Conservation (phyloP, 768 basidiomycete genomes). For the Grammothele lineata region DNA sequence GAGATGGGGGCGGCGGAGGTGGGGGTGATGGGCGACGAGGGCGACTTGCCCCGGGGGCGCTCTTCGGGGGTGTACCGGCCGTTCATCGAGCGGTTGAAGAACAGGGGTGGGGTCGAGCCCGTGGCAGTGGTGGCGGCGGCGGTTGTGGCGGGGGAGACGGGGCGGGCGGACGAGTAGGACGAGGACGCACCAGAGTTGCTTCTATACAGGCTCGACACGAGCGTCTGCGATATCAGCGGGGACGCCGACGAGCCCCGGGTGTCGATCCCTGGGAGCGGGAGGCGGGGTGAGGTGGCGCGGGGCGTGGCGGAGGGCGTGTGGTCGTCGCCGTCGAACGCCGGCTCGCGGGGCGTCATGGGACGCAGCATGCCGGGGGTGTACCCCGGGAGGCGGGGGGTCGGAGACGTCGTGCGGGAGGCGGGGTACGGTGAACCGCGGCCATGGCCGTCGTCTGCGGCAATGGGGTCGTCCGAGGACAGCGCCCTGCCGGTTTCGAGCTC, state of each 20-base stretch:
- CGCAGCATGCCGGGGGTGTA: slow-evolving; percentile 90
- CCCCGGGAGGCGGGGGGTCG: slow-evolving; percentile 60
- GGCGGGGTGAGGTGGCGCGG: slow-evolving; percentile 66
- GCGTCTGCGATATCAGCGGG: slow-evolving; percentile 32
- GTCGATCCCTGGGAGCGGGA: slow-evolving; percentile 30
- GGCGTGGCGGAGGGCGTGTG: slow-evolving; percentile 70
- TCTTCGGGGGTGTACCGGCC: slow-evolving; percentile 65
- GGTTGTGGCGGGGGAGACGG: slow-evolving; percentile 44
- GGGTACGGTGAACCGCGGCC: slow-evolving; percentile 50
- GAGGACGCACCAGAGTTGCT: slow-evolving; percentile 56
- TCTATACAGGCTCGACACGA: slow-evolving; percentile 38
- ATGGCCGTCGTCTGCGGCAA: slow-evolving; percentile 44
- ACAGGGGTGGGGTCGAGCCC: slow-evolving; percentile 38
- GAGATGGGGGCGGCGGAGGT: slow-evolving; percentile 9
- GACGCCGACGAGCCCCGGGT: slow-evolving; percentile 26
- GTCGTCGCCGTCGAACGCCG: slow-evolving; percentile 62
- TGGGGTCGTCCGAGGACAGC: slow-evolving; percentile 60
- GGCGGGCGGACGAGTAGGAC: slow-evolving; percentile 39
- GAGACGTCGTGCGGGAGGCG: slow-evolving; percentile 47
- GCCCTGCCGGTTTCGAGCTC: slow-evolving; percentile 65
- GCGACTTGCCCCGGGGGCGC: slow-evolving; percentile 17
- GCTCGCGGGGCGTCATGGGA: slow-evolving; percentile 84
- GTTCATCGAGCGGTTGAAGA: slow-evolving; percentile 56
- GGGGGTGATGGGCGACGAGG: no score
- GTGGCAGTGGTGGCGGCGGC: no score